A percentile compares a stretch with the other conserved stretches of the same genome.
These are phyloP conservation scores for Sophora flavescens DNA, from an alignment of 306 rosid genomes.

Conservation along the genomic window DNA sequence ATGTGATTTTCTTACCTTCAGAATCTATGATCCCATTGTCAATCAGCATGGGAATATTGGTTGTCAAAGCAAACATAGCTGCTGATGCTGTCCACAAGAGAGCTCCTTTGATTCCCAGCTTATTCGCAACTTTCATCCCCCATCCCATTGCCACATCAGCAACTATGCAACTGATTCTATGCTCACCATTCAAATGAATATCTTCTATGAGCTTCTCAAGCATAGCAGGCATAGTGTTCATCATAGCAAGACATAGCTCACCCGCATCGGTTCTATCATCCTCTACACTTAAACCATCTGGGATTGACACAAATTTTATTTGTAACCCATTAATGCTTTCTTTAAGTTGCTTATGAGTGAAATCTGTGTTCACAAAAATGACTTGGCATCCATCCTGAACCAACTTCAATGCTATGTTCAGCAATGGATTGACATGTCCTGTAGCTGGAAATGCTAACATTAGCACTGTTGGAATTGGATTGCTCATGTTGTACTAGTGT, in stretches of 20 bases:
- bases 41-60: conserved; percentile 38
- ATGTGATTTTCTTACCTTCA: conserved; percentile 38
- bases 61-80: conserved; percentile 5
- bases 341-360: neutral
- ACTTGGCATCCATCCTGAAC: conserved; percentile 45
- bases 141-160: neutral
- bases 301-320: conserved; percentile 28
- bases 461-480: conserved; percentile 42
- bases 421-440: conserved; percentile 53
- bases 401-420: conserved; percentile 42
- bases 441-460: conserved; percentile 44
- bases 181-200: neutral
- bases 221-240: conserved; percentile 31
- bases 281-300: conserved; percentile 43
- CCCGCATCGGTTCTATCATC: conserved; percentile 31
- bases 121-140: neutral
- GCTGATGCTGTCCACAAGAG: conserved; percentile 1
- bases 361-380: conserved; percentile 43
- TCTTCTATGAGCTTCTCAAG: conserved; percentile 48
- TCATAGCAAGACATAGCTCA: neutral
- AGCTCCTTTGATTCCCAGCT: conserved; percentile 19
- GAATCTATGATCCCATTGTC: conserved; percentile 46
- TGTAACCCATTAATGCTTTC: neutral
- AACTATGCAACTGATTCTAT: neutral
- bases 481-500: neutral